A percentile compares a stretch with the other conserved stretches of the same genome.
These are phyloP conservation scores for Isatis tinctoria DNA, from an alignment of 345 rosid genomes.

Conservation along the genomic window DNA sequence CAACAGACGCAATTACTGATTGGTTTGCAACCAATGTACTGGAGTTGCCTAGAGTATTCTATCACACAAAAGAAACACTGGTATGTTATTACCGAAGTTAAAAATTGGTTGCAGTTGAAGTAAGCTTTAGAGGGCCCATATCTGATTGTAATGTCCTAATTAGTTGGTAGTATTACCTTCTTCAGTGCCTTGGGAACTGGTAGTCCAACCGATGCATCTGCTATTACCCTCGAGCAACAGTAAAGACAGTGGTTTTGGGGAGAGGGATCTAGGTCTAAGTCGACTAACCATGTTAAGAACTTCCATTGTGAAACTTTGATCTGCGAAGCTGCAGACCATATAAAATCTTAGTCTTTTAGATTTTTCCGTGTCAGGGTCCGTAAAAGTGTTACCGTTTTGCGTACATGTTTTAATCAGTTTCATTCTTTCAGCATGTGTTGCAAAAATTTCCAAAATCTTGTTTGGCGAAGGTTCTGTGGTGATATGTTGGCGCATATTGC, in stretches of 20 bases:
- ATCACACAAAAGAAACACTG: slow-evolving; percentile 79
- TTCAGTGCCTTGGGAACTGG: slow-evolving; percentile 6
- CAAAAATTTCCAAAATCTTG: not conserved
- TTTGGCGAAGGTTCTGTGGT: not conserved
- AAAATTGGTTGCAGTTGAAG: not conserved
- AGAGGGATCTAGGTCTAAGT: slow-evolving; percentile 8
- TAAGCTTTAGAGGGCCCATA: not conserved
- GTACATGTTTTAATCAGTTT: slow-evolving; percentile 1
- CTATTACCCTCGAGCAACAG: not conserved
- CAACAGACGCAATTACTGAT: slow-evolving; percentile 69
- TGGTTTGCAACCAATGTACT: slow-evolving; percentile 79
- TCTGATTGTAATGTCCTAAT: slow-evolving; percentile 1
- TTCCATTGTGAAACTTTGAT: not conserved
- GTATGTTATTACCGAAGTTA: slow-evolving; percentile 31
- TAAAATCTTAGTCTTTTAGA: not conserved
- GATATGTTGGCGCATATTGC: slow-evolving; percentile 1
- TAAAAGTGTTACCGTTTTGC: slow-evolving; percentile 12
- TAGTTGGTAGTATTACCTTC: not conserved
- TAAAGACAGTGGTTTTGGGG: not conserved
- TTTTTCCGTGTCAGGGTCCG: not conserved
- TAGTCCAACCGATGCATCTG: not conserved
- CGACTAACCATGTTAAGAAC: slow-evolving; percentile 1
- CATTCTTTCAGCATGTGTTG: slow-evolving; percentile 3
- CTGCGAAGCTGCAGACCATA: not conserved
- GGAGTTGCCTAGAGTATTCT: slow-evolving; percentile 77